Conservation (phyloP, 2,329 filamentous ascomycete species). For the Juglanconis oblonga region DNA sequence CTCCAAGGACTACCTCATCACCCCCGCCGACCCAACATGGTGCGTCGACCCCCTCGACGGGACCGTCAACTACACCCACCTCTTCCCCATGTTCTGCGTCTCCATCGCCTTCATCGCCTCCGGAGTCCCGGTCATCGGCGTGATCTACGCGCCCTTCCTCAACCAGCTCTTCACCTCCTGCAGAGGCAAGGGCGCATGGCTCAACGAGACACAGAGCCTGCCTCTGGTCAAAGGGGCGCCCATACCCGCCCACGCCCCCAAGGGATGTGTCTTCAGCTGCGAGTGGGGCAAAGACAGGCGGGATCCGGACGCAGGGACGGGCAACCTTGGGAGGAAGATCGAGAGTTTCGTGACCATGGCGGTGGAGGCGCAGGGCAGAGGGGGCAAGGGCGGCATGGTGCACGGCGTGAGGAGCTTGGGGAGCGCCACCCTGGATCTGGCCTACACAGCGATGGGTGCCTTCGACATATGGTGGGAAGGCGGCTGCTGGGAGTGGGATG, state of each 20-base stretch:
- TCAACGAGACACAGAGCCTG: constrained; percentile 61
- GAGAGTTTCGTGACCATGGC: constrained; percentile 76
- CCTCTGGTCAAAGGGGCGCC: constrained; percentile 65
- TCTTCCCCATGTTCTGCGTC: constrained; percentile 79
- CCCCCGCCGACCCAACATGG: constrained; percentile 62
- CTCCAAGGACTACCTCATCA: constrained; percentile 67
- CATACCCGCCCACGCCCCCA: constrained; percentile 61
- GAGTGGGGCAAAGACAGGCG: constrained; percentile 78
- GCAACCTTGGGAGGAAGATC: constrained; percentile 69
- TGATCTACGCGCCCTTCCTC: constrained; percentile 70
- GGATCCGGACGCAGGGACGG: constrained; percentile 52
- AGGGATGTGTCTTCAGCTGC: constrained; percentile 69
- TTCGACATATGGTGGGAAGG: constrained; percentile 85
- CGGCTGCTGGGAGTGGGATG: constrained; percentile 81
- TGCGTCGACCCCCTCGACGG: constrained; percentile 75
- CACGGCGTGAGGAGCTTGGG: constrained; percentile 72
- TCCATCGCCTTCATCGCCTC: constrained; percentile 67
- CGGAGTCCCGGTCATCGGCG: constrained; percentile 61
- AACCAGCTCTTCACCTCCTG: constrained; percentile 69
- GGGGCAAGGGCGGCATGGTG: constrained; percentile 73
- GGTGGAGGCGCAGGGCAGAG: constrained; percentile 58
- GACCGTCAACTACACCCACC: constrained; percentile 78
- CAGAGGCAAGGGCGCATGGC: constrained; percentile 63
- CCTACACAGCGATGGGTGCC: constrained; percentile 71
- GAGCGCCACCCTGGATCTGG: constrained; percentile 70